These are phyloP conservation scores for Leccinum fibrillosum DNA, from an alignment of 768 basidiomycete species.

Conservation along the genomic window DNA sequence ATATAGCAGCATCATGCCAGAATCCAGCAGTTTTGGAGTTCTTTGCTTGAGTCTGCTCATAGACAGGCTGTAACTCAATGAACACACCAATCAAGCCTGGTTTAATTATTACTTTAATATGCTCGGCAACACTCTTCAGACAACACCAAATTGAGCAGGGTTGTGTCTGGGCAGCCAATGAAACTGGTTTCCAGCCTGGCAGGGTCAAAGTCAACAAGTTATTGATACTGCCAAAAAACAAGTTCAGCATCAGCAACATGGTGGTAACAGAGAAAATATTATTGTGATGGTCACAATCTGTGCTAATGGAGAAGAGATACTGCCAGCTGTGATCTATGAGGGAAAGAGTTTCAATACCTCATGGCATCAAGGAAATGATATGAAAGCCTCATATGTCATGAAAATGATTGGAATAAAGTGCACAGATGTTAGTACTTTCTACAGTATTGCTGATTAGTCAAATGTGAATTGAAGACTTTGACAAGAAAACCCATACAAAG, in stretches of 20 bases:
- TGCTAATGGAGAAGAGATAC: conserved; percentile 35
- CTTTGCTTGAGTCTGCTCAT: neutral
- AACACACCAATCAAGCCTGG: conserved; percentile 31
- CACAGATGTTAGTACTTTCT: neutral
- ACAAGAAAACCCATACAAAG: conserved; percentile 32
- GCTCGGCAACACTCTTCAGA: conserved; percentile 22
- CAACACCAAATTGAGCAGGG: neutral
- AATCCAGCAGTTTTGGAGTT: neutral
- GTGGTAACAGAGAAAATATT: conserved; percentile 23
- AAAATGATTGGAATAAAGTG: too few relatives aligned
- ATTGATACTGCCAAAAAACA: conserved; percentile 1
- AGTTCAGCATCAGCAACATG: conserved; percentile 18
- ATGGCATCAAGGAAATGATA: conserved; percentile 21
- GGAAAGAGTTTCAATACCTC: conserved; percentile 18
- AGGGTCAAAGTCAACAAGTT: neutral
- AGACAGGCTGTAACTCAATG: conserved; percentile 38
- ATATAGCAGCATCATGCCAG: neutral
- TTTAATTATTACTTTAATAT: conserved; percentile 23
- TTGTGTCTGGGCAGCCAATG: conserved; percentile 17
- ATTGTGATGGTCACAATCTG: conserved; percentile 39
- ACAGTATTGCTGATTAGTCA: conserved; percentile 21
- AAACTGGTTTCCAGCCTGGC: conserved; percentile 14
- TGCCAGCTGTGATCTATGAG: conserved; percentile 36
- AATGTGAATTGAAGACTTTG: conserved; percentile 32
- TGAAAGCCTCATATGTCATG: conserved; percentile 17